Percentiles rank a stretch among this genome's conserved stretches.
These are phyloP conservation scores for Fusarium drepaniforme DNA, from an alignment of 2,329 filamentous ascomycete genomes.

Conservation along the genomic window DNA sequence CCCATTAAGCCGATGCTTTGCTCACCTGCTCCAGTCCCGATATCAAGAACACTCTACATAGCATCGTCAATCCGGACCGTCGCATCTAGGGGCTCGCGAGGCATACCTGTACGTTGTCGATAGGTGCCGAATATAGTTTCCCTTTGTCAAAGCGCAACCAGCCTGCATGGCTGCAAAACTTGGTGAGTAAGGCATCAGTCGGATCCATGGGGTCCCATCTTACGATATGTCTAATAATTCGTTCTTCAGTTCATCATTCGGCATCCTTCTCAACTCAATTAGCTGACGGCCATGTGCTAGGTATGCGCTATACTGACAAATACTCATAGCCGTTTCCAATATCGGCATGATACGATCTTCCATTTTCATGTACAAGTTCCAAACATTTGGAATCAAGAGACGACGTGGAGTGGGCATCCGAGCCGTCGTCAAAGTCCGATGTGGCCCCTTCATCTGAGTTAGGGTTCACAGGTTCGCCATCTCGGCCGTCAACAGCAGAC, in stretches of 20 bases:
- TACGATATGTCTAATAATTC: not conserved
- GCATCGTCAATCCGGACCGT: not conserved
- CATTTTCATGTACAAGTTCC: not conserved
- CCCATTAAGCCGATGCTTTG: not conserved
- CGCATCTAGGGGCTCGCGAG: not conserved
- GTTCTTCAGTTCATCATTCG: not conserved
- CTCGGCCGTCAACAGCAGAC: not conserved
- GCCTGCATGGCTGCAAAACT: not conserved
- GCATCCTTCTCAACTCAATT: not conserved
- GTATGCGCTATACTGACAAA: not conserved
- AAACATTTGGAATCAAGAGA: not conserved
- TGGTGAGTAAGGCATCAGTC: not conserved
- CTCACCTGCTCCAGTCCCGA: not conserved
- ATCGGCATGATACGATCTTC: not conserved
- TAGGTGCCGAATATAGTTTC: not conserved
- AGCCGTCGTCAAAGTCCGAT: not conserved
- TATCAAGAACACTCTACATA: not conserved
- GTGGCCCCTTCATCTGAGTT: not conserved
- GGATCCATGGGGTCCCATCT: not conserved
- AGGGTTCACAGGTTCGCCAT: not conserved
- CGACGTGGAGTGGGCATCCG: not conserved
- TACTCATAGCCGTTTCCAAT: not conserved
- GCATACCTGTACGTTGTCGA: not conserved
- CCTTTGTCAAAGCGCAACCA: not conserved
- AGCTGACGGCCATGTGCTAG: not conserved